Percentiles rank a stretch among this genome's conserved stretches.
phyloP scores from a whole-genome alignment of 1,284 basidiomycete species.

The Ceratobasidium papillatum region DNA sequence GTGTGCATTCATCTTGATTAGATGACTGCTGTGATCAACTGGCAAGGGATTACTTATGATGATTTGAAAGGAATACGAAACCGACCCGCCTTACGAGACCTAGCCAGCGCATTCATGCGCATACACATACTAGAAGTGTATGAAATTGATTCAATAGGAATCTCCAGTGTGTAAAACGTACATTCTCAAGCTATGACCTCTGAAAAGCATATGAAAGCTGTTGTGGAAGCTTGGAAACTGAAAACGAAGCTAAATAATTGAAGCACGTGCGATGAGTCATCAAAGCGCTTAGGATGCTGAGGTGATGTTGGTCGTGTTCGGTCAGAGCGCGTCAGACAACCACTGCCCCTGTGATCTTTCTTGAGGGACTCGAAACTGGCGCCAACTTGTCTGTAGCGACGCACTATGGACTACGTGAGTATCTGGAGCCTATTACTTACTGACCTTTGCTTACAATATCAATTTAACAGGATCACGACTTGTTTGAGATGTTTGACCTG shows the following conservation, averaged over 20 bases:
- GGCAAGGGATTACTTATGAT: no score
- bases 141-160: no score
- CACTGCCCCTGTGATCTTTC: conserved; percentile 7
- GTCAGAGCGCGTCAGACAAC: conserved; percentile 20
- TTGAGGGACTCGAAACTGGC: not conserved
- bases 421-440: not conserved
- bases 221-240: not conserved
- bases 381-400: not conserved
- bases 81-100: no score
- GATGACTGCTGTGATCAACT: no score
- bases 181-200: no score
- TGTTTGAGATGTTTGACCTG: conserved; percentile 44
- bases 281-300: conserved; percentile 26
- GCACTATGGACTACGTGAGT: conserved; percentile 35
- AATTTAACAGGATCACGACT: conserved; percentile 24
- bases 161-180: not conserved
- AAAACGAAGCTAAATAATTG: not conserved
- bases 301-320: conserved; percentile 34
- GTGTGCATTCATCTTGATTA: no score
- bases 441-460: not conserved
- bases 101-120: no score
- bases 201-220: not conserved
- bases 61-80: no score
- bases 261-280: conserved; percentile 6
- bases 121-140: no score